A percentile compares a stretch with the other conserved stretches of the same genome.
phyloP scores from a whole-genome alignment of 164 flowering plant genomes.

The Stephania yunnanensis region DNA sequence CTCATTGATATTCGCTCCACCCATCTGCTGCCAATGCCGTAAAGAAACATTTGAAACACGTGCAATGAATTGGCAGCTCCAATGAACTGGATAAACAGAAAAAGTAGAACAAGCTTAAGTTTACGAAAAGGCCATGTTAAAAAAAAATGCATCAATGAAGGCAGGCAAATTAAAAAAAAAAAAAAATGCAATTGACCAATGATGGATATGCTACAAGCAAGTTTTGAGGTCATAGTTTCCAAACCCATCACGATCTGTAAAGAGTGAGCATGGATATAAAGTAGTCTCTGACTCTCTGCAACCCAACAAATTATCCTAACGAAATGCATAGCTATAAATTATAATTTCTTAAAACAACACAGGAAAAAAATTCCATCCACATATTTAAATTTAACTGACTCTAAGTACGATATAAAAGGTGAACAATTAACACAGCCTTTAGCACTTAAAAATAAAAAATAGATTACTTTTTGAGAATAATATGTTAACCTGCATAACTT shows the following conservation, averaged over 20 bases:
- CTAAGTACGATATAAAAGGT: not conserved
- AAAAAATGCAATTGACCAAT: not conserved
- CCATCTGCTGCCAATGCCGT: slow-evolving; percentile 86
- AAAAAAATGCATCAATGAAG: not conserved
- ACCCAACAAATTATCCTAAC: not conserved
- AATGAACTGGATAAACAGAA: slow-evolving; percentile 45
- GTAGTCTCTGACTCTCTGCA: not conserved
- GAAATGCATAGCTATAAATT: not conserved
- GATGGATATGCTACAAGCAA: not conserved
- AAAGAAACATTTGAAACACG: slow-evolving; percentile 77
- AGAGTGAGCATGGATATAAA: not conserved
- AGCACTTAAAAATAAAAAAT: not conserved
- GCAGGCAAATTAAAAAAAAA: not conserved
- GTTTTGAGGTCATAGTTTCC: not conserved
- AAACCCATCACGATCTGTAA: not conserved
- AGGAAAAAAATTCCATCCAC: not conserved
- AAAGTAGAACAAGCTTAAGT: not conserved
- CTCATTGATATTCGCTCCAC: slow-evolving; percentile 75
- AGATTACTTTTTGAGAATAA: not conserved
- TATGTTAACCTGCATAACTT: slow-evolving; percentile 15
- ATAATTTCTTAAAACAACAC: not conserved
- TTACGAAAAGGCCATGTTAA: not conserved
- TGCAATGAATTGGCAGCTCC: slow-evolving; percentile 92
- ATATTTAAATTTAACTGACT: not conserved
- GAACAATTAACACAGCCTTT: not conserved